Evolutionary conservation across 495 filamentous ascomycete species (phyloP), one percentile per base, ranked within the genome.

Genomic region (Talaromyces nanjingensis): DNA sequence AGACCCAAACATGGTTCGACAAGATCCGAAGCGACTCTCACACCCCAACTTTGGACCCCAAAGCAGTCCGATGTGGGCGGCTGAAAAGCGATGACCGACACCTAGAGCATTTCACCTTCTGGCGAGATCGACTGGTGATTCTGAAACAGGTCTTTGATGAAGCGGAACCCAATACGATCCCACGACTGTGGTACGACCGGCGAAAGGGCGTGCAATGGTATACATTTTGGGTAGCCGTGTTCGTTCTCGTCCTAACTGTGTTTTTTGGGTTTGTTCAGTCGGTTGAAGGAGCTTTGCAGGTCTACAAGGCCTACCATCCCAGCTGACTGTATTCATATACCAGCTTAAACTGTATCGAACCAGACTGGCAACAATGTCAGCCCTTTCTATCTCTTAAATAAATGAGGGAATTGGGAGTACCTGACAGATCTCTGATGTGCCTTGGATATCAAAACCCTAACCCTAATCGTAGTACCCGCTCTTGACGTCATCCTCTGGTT

Each of bases 101-200:
- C 7, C 75, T 85, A n/a, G 76, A 80, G 11, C 68, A 76, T 6
- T 85, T 80, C 59, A 31, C 64, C 0, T 84, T 72, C 65, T 84
- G 83, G 82, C 72, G 72, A 24, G 80, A 86, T 65, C 70, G 81
- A 12, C 69, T 85, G 1, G 70, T 81, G 0, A 73, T 83, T 6
- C 71, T 86, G 27, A 82, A 85, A 64, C 69, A 80, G 55, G 73
- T 71, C 0, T 84, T 79, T 60, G 83, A 86, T 63, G 75, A 86
- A 42, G 37, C 37, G 37, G 37, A 42, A 42, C 37, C 37, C 14
- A 42, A 42, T 16, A 42, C 37, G 9, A 42, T 42, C 14, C 4
- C 37, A 16, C 37, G 37, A 9, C 37, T 42, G 14, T 42, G 37
- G 37, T 42, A 42, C 4, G 37, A 42, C 37, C 37, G 37, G 37